Base-by-base conservation (phyloP, 2,329 filamentous ascomycete species). In the Sphaerulina musiva region DNA sequence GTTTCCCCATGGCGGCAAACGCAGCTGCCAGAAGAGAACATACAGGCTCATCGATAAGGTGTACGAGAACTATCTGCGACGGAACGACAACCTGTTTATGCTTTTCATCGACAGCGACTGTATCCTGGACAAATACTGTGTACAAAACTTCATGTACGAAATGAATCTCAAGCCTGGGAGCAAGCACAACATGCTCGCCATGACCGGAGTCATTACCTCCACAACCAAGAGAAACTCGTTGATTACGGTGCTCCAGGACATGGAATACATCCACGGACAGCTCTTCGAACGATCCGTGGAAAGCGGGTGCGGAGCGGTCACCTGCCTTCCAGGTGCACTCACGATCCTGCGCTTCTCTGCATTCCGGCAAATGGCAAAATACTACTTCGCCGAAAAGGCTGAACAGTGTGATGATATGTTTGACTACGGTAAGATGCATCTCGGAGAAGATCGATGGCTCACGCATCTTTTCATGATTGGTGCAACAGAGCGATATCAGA, bases 381-480 rank as follows among this genome's bases (percentile, higher is more conserved):
- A 95, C 73, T 97, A 98, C 73, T 98, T 98, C 70, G 90, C 91
- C 39, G 92, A 96, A 73, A 95, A 95, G 70, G 89, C 90, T 4
- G 92, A 95, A 70, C 87, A 95, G 67, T 95, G 90, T 66, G 89
- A 95, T 56, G 92, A 97, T 70, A 78, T 97, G 10, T 98, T 98
- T 68, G 92, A 98, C 69, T 97, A 92, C 68, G 90, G 89, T 53
- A 97, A 97, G 74, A 91, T 88, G 65, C 91, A 97, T 73, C 74
- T 97, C 42, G 93, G 93, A 39, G 93, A 97, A 72, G 93, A 98
- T 72, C 81, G 92, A 59, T 97, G 92, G 91, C 80, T 97, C 53
- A 98, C 92, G 1, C 93, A 98, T 75, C 79, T 98, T 55, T 96
- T 98, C 78, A 98, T 98, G 93, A 93, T 97, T 66, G 91, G 90